A percentile compares a stretch with the other conserved stretches of the same genome.
phyloP scores from a whole-genome alignment of 371 early-diverging fungal species.

The Phascolomyces articulosus region DNA sequence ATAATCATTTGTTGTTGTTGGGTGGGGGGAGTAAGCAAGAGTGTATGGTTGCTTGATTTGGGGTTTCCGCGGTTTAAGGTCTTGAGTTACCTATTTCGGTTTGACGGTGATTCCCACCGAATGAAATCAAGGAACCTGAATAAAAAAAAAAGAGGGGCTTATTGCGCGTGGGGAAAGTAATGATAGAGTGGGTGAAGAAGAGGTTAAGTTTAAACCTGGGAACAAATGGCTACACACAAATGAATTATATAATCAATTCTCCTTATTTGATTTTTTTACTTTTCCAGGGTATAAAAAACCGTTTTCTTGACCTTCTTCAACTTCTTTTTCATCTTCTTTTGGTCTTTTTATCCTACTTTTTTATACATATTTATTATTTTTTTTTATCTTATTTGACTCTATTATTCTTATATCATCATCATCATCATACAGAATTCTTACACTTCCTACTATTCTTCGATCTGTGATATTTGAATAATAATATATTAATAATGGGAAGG shows the following conservation, averaged over 20 bases:
- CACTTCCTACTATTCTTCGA: background rate
- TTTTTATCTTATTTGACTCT: no score
- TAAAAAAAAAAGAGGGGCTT: background rate
- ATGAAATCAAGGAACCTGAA: background rate
- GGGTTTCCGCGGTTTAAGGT: background rate
- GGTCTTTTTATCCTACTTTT: constrained; percentile 9
- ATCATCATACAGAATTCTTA: no score
- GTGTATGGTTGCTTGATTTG: background rate
- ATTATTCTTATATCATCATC: no score
- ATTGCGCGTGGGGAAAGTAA: constrained; percentile 19
- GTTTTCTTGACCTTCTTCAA: background rate
- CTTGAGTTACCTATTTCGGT: background rate
- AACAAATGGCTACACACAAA: background rate
- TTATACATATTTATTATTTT: no score
- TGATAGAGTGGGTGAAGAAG: no score
- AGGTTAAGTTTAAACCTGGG: no score
- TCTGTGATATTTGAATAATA: no score
- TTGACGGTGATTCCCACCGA: constrained; percentile 9
- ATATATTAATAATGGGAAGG: background rate
- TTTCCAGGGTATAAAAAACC: constrained; percentile 13
- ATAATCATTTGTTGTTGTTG: no score
- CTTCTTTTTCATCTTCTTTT: constrained; percentile 4
- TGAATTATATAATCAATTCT: constrained; percentile 10
- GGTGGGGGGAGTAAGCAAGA: background rate
- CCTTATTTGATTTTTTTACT: constrained; percentile 1